Base-by-base conservation (phyloP, 1,139 yeast species). In the Suhomyces atakaporum region DNA sequence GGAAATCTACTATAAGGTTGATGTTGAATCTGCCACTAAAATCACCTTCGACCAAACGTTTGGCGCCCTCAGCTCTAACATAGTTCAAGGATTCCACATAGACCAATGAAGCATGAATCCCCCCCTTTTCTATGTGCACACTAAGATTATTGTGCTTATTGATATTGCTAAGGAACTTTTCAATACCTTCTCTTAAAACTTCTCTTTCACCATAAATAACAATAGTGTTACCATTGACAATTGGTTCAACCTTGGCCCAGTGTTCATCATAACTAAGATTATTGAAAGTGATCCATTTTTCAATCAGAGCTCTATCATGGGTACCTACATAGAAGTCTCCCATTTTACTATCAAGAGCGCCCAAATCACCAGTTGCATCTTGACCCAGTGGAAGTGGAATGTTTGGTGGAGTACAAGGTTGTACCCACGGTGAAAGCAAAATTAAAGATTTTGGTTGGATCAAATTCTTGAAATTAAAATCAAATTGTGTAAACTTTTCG, bases 391-490 rank as follows among this genome's bases (percentile, higher is more conserved):
- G 46, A 7, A 55, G 40, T 4, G 60, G 59, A 6, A 45, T 16
- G 7, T 25, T 38, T 3, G 58, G 59, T 6, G 35, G 31, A 15
- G 49, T 52, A 29, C 43, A 44, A 3, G 71, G 61, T 38, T 66
- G 57, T 13, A 63, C 56, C 78, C 79, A 73, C 3, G 78, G 78
- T 13, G 75, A 67, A 5, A 68, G 47, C 25, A 70, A 53, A 2
- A 65, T 46, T 22, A 62, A 45, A 2, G 68, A 60, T 9, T 43
- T 47, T 7, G 73, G 73, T 40, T 62, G 62, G 1, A 58, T 52
- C 33, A 53, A 40, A 7, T 30, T 27, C 4, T 18, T 40, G 35
- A 49, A 51, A n/a, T 27, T 23, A 25, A 54, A 52, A 27, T 50
- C 51, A 29, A 59, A 62, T 18, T 53, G 41, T 3, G 50, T 45